Percentiles rank a stretch among this genome's conserved stretches.
Evolutionary conservation across 192 early-diverging fungal genomes (phyloP).

Genomic region (Oehlia diaphana): DNA sequence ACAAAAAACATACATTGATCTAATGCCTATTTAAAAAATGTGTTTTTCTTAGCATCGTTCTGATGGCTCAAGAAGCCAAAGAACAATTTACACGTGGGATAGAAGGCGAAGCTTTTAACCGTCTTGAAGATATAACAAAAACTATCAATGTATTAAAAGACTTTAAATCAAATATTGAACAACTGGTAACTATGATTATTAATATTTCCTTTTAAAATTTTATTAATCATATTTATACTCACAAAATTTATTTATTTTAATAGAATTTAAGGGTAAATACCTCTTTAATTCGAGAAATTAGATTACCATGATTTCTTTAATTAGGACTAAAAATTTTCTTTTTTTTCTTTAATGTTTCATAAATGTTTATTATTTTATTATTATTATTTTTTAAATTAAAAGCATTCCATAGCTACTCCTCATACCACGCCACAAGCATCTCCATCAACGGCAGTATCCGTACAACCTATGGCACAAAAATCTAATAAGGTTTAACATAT

Average conservation of each 20-base stretch:
- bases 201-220: background rate
- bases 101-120: constrained; percentile 26
- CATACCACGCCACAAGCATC: background rate
- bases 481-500: background rate
- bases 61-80: constrained; percentile 27
- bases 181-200: constrained; percentile 5
- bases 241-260: background rate
- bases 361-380: too few species aligned
- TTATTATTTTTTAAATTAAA: background rate
- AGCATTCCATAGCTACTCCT: background rate
- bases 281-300: background rate
- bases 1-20: background rate
- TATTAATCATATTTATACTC: background rate
- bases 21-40: background rate
- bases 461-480: background rate
- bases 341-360: background rate
- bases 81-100: constrained; percentile 26
- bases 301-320: background rate
- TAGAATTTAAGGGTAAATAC: constrained; percentile 18
- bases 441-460: background rate
- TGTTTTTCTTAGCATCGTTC: constrained; percentile 5
- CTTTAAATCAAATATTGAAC: constrained; percentile 22
- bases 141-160: constrained; percentile 28
- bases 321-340: background rate
- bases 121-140: constrained; percentile 29